Conservation (phyloP, 2,329 filamentous ascomycete species). For the Zymoseptoria pseudotritici region DNA sequence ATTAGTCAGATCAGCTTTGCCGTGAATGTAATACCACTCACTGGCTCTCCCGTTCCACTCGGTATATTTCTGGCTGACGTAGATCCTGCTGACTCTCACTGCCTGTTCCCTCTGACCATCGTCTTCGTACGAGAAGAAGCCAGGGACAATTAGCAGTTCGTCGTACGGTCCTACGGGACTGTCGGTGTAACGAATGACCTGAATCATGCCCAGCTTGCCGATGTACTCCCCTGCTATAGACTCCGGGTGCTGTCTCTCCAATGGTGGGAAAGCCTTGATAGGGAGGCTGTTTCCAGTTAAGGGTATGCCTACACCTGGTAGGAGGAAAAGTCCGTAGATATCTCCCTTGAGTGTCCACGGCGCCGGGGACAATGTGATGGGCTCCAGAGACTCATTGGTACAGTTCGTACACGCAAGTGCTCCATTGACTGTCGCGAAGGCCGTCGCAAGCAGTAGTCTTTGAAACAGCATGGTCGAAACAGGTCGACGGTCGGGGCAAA, state of each 20-base stretch:
- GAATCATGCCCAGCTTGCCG: conserved; percentile 5
- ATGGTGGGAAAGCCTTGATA: background rate
- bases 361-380: background rate
- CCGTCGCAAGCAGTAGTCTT: background rate
- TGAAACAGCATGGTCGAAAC: background rate
- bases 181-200: conserved; percentile 7
- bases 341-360: background rate
- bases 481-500: background rate
- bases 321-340: background rate
- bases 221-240: background rate
- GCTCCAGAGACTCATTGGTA: background rate
- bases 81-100: conserved; percentile 11
- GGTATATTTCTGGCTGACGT: conserved; percentile 10
- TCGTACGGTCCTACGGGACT: conserved; percentile 8
- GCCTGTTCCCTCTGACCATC: conserved; percentile 1
- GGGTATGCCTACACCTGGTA: background rate
- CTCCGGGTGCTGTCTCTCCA: background rate
- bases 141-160: conserved; percentile 8
- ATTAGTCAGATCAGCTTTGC: background rate
- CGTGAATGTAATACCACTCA: background rate
- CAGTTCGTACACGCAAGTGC: background rate
- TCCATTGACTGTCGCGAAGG: background rate
- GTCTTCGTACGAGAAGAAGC: conserved; percentile 3
- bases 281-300: background rate
- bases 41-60: conserved; percentile 3